Evolutionary conservation across 1,284 basidiomycete genomes (phyloP).

Genomic region (Boletellus dicymbophilus): DNA sequence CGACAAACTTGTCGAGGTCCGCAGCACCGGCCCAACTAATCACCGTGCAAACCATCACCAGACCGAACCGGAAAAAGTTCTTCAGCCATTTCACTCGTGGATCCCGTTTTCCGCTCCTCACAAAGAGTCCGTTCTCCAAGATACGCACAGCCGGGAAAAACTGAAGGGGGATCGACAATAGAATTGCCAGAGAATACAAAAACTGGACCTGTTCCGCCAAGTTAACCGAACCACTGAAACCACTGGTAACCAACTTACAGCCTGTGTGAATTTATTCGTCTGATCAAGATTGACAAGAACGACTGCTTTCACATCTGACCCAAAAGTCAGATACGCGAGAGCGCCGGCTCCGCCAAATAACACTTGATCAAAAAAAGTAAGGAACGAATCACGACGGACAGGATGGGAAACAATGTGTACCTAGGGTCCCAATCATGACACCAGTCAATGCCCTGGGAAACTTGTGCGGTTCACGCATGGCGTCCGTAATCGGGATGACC

Average conservation of each 20-base stretch:
- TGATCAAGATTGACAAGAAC: conserved; percentile 94
- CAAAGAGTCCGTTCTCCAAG: conserved; percentile 96
- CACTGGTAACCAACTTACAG: conserved; percentile 44
- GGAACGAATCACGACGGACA: conserved; percentile 2
- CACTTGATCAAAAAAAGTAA: conserved; percentile 39
- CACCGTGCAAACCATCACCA: conserved; percentile 76
- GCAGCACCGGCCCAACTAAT: conserved; percentile 86
- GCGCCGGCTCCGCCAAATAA: conserved; percentile 92
- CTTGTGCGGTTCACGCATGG: conserved; percentile 93
- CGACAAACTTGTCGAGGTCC: conserved; percentile 97
- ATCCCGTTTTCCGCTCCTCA: conserved; percentile 81
- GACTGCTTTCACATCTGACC: conserved; percentile 87
- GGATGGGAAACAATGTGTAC: conserved; percentile 38
- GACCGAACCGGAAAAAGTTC: conserved; percentile 83
- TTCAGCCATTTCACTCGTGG: conserved; percentile 85
- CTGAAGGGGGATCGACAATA: conserved; percentile 93
- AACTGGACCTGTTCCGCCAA: conserved; percentile 63
- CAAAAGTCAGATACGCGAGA: conserved; percentile 89
- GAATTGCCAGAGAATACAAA: conserved; percentile 90
- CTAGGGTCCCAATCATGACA: conserved; percentile 84
- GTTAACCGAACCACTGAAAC: neutral
- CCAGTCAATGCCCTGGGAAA: conserved; percentile 89
- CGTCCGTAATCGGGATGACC: conserved; percentile 96
- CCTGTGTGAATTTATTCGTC: conserved; percentile 86
- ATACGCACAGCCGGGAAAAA: conserved; percentile 98